phyloP scores from a whole-genome alignment of 2,329 filamentous ascomycete species.

The Xylariales sp. region DNA sequence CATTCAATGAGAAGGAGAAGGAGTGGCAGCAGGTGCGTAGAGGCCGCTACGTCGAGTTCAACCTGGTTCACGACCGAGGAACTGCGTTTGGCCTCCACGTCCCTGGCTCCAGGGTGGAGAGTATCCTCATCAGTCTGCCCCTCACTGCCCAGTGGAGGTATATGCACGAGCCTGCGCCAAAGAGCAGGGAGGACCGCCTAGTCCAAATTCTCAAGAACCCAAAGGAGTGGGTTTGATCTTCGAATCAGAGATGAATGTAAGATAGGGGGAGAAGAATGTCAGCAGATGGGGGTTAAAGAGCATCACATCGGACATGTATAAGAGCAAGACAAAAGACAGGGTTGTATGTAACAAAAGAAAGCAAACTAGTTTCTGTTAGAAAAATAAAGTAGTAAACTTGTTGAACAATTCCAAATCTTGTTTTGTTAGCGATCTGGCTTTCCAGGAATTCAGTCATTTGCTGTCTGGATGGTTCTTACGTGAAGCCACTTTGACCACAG shows the following conservation, averaged over 20 bases:
- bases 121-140: slow-evolving; percentile 95
- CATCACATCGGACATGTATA: too few species aligned
- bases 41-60: slow-evolving; percentile 98
- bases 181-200: slow-evolving; percentile 73
- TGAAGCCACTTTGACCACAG: too few species aligned
- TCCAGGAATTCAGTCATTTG: too few species aligned
- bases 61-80: slow-evolving; percentile 92
- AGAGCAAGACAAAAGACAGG: too few species aligned
- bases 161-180: slow-evolving; percentile 80
- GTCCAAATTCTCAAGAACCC: slow-evolving; percentile 66
- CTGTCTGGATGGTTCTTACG: too few species aligned
- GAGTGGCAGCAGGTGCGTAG: slow-evolving; percentile 93
- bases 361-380: too few species aligned
- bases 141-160: slow-evolving; percentile 93
- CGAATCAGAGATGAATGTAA: not conserved
- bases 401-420: too few species aligned
- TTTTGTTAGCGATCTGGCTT: too few species aligned
- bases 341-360: too few species aligned
- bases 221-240: slow-evolving; percentile 59
- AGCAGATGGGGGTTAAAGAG: too few species aligned
- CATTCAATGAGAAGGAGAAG: slow-evolving; percentile 81
- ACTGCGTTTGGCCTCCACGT: slow-evolving; percentile 93
- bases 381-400: too few species aligned
- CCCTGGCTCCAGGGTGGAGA: slow-evolving; percentile 86
- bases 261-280: not conserved